Evolutionary conservation across 148 eudicot genomes (phyloP), one percentile per base, ranked within the genome.

Genomic region (Polygonum aviculare): DNA sequence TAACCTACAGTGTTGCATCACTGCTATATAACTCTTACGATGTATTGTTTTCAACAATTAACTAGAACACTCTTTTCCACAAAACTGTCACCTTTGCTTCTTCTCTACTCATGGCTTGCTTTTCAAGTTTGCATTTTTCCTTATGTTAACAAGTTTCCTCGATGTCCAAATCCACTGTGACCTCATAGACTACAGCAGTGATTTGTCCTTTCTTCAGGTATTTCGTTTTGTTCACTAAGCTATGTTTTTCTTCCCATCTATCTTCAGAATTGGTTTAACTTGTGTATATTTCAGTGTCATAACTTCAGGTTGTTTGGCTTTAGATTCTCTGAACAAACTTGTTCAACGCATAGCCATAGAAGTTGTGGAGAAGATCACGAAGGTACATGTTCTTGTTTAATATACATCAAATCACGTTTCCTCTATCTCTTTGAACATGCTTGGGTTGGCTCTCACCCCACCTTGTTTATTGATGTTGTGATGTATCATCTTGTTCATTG

Each of bases 251-350:
- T 39, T 49, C 15, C 18, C 22, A 55, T 18, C 77, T 50, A n/a
- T 45, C 70, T 33, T 74, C 63, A 77, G 55, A 76, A 73, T 60
- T 48, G 62, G 57, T 51, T 75, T 69, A 75, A 79, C 79, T 75
- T 72, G 79, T 77, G 7, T 75, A 74, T 63, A 44, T 81, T 88
- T 82, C 82, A 91, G 97, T 82, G 80, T 74, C 82, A 86, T 81
- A 91, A 89, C 84, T 89, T 82, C 89, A 86, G 90, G 85, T 80
- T 91, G 80, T 88, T 89, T 83, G 97, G 97, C 67, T 82, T 89
- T 76, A 88, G 93, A 85, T 89, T 91, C 57, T 88, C 82, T 67
- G 97, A 91, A 82, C 80, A 75, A 78, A 85, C 83, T 76, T 65
- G 70, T 73, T 82, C 79, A 75, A 38, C 77, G 72, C 81, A 79